Evolutionary conservation across 768 basidiomycete species (phyloP), one percentile per base, ranked within the genome.

Genomic region (Cyclocybe cylindracea): DNA sequence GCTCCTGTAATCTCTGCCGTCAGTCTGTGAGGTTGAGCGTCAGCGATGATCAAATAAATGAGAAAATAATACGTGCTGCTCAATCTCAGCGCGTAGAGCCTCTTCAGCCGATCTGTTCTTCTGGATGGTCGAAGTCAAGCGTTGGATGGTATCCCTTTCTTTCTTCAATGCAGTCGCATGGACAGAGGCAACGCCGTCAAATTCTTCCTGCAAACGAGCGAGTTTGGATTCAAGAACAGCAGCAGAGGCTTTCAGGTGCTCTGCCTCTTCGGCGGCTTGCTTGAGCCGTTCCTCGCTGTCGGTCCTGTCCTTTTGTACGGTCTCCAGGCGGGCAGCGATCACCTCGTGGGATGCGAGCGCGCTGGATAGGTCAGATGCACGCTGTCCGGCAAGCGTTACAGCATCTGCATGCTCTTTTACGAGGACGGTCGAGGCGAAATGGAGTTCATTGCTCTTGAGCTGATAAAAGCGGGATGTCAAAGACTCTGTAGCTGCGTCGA

Each of bases 91-190:
- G 33, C 81, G 76, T 47, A 94, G 73, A 4, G 78, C 80, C 32
- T 84, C 84, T 63, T 94, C 89, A 4, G 86, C 83, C 55, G 78
- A 78, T 57, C 83, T 78, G 54, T 70, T 75, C 68, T 81, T 80
- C 55, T 82, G 77, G 33, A 86, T 63, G 5, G 80, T 73, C 11
- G 65, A 64, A 0, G 78, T 75, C 35, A 89, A 66, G 18, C 79
- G 73, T 51, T 81, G 76, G 7, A 72, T 61, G 0, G 70, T 56
- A 24, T 82, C 74, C 37, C 70, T 74, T 45, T 84, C 82, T 51
- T 74, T 79, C 51, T 75, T 72, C 55, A 82, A 47, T 0, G 67
- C 60, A 5, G 58, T 56, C 48, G 75, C 70, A 49, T 75, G 68
- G 1, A 57, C 55, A 16, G 74, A 69, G 10, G 64, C 68, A 29